These are phyloP conservation scores for Juncus effusus DNA, from an alignment of 176 grass and related monocot genomes.

Conservation along the genomic window DNA sequence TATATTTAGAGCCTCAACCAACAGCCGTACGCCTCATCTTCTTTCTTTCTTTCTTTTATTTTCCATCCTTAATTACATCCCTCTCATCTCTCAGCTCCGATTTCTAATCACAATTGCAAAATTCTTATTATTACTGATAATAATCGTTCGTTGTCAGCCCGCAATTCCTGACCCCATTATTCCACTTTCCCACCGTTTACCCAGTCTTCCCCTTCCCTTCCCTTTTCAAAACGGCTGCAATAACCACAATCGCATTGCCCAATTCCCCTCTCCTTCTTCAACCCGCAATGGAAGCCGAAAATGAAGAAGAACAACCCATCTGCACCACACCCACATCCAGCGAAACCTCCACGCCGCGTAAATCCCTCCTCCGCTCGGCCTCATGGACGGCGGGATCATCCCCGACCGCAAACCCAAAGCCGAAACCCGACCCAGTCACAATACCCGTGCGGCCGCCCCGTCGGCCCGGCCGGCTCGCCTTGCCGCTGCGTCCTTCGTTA, in stretches of 20 bases:
- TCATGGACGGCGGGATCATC: constrained; percentile 40
- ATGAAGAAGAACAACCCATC: not conserved
- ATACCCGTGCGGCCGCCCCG: constrained; percentile 20
- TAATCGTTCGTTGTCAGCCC: constrained; percentile 16
- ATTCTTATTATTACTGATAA: not conserved
- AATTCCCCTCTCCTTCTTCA: not conserved
- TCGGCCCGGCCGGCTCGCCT: constrained; percentile 26
- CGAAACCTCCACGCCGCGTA: constrained; percentile 24
- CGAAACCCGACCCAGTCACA: not conserved
- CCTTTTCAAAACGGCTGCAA: not conserved
- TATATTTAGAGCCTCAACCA: not conserved
- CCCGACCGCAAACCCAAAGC: constrained; percentile 13
- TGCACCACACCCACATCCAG: constrained; percentile 19
- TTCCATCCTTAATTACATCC: too few relatives aligned
- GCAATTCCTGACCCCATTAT: constrained; percentile 22
- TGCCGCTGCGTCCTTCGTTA: constrained; percentile 29
- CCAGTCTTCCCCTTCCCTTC: constrained; percentile 14
- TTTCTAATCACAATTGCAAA: constrained; percentile 1
- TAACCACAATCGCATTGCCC: not conserved
- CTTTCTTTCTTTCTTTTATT: too few relatives aligned
- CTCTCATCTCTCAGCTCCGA: not conserved
- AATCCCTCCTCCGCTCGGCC: constrained; percentile 38
- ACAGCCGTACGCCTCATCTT: not conserved
- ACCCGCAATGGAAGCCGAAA: not conserved
- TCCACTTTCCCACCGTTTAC: constrained; percentile 28